Percentiles rank a stretch among this genome's conserved stretches.
phyloP scores from a whole-genome alignment of 2,329 filamentous ascomycete genomes.

The Fusarium nurragi region DNA sequence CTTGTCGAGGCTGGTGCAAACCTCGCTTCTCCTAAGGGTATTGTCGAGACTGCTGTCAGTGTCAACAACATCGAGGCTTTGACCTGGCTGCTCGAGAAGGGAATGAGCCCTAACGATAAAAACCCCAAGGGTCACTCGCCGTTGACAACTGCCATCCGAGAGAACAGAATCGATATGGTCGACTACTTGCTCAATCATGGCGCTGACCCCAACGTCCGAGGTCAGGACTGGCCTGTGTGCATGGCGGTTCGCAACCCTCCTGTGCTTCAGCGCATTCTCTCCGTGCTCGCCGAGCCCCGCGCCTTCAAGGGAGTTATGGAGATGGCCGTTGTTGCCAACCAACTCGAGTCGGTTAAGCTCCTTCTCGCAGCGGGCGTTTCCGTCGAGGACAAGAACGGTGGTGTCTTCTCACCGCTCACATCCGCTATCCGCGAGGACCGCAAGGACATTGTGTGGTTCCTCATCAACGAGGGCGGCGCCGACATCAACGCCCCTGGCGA shows the following conservation, averaged over 20 bases:
- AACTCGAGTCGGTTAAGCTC: slow-evolving; percentile 73
- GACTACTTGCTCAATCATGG: slow-evolving; percentile 66
- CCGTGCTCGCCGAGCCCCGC: slow-evolving; percentile 65
- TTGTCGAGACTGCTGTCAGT: slow-evolving; percentile 71
- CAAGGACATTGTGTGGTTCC: slow-evolving; percentile 68
- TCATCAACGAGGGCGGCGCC: slow-evolving; percentile 69
- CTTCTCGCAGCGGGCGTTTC: slow-evolving; percentile 71
- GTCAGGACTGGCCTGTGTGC: slow-evolving; percentile 75
- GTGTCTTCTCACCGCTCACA: slow-evolving; percentile 75
- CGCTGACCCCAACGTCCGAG: slow-evolving; percentile 69
- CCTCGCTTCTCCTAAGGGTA: slow-evolving; percentile 68
- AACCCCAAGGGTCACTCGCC: slow-evolving; percentile 67
- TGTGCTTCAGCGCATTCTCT: slow-evolving; percentile 68
- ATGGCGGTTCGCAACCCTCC: slow-evolving; percentile 71
- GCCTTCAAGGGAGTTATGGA: slow-evolving; percentile 74
- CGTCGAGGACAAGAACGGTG: slow-evolving; percentile 76
- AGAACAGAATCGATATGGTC: slow-evolving; percentile 67
- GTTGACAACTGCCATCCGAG: slow-evolving; percentile 72
- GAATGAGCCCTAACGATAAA: slow-evolving; percentile 68
- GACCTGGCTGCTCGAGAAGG: slow-evolving; percentile 67
- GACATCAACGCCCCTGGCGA: slow-evolving; percentile 75
- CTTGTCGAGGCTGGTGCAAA: slow-evolving; percentile 70
- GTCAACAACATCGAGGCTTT: slow-evolving; percentile 70
- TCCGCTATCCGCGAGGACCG: slow-evolving; percentile 72
- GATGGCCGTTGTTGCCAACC: slow-evolving; percentile 72